Conservation (phyloP, 495 filamentous ascomycete genomes). For the Neurospora sp. region DNA sequence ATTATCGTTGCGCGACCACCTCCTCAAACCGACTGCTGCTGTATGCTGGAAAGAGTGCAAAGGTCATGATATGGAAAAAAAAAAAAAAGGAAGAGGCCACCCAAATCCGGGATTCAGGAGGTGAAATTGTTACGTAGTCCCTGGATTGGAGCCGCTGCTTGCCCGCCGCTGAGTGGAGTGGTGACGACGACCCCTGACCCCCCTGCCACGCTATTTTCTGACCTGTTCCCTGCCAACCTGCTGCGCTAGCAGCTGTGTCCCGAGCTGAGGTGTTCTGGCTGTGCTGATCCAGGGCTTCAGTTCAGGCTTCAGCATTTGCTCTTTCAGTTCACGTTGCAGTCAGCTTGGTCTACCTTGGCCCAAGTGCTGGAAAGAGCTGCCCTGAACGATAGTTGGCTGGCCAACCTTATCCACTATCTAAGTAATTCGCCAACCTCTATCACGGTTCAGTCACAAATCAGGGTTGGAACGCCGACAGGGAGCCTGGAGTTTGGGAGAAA, state of each 20-base stretch:
- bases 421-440: background rate
- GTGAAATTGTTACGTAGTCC: background rate
- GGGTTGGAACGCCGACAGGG: background rate
- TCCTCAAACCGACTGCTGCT: background rate
- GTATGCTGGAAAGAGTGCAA: background rate
- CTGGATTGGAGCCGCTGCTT: background rate
- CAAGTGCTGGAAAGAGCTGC: background rate
- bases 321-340: background rate
- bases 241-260: background rate
- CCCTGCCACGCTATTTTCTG: conserved; percentile 9
- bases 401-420: conserved; percentile 22
- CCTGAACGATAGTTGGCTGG: conserved; percentile 24
- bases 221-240: conserved; percentile 1
- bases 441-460: background rate
- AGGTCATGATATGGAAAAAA: background rate
- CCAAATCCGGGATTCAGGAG: background rate
- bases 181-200: conserved; percentile 1
- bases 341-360: background rate
- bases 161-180: background rate
- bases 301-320: background rate
- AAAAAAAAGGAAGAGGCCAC: background rate
- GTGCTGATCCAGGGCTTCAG: background rate
- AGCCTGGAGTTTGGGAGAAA: background rate
- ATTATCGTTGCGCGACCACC: background rate
- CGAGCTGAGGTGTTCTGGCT: background rate